Evolutionary conservation across 2,329 filamentous ascomycete genomes (phyloP), one percentile per base, ranked within the genome.

Genomic region (Daldinia sp.): DNA sequence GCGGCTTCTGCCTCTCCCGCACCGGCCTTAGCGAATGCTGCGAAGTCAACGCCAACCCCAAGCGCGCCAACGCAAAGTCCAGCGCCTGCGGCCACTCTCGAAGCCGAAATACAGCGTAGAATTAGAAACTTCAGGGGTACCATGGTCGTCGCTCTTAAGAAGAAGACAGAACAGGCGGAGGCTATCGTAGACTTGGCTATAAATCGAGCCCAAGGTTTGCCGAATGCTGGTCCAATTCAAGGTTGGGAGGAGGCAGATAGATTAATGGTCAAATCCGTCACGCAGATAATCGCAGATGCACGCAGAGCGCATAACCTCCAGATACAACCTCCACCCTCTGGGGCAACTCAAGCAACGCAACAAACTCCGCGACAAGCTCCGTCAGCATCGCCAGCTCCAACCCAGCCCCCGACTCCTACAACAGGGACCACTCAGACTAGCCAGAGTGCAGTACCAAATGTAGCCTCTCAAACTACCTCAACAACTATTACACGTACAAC

Each of bases 161-260:
- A 66, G 30, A 75, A 72, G 50, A 75, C 71, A 3, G 70, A 73
- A 13, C 70, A 72, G 21, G 74, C 74, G 21, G 73, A 75, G 27
- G 67, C 65, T 35, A 72, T 76, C 30, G 70, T 76, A 5, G 74
- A 76, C 32, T 70, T 72, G 13, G 74, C 74, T 5, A 74, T 76
- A 39, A 74, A 71, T 25, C 73, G 72, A 49, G 74, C 74, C 30
- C 71, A 71, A 55, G 73, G 74, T 19, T 58, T 75, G 15, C 70
- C 74, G 3, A 71, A 72, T 47, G 32, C 65, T 11, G 70, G 66
- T 21, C 67, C 67, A 8, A 64, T 73, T 51, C 66, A 66, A 50
- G 71, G 72, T 10, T 76, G 73, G 73, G 73, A 74, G 39, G 67
- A 73, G 56, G 73, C 71, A 43, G 70, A 75, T 39, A 65, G 69